These are phyloP conservation scores for Hansenula lynferdii DNA, from an alignment of 1,139 yeast genomes.

Conservation along the genomic window DNA sequence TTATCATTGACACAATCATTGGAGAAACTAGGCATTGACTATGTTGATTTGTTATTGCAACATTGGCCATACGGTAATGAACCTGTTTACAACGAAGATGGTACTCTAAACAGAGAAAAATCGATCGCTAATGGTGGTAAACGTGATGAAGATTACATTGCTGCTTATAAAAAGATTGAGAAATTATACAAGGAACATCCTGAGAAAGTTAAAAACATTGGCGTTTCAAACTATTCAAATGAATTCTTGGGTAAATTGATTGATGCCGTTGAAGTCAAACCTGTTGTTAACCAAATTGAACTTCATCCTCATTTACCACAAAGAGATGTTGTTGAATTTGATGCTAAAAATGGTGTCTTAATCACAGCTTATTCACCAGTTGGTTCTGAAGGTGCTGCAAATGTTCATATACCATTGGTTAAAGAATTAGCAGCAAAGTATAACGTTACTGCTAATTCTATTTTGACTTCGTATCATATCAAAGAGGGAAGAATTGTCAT, in stretches of 20 bases:
- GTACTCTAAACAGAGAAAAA: conserved; percentile 5
- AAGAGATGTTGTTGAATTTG: conserved; percentile 38
- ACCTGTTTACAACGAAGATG: conserved; percentile 36
- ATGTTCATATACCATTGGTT: conserved; percentile 38
- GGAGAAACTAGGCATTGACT: conserved; percentile 42
- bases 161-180: conserved; percentile 43
- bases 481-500: conserved; percentile 46
- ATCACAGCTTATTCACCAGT: conserved; percentile 60
- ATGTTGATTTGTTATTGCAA: conserved; percentile 51
- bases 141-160: conserved; percentile 30
- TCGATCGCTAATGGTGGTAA: not conserved
- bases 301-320: conserved; percentile 56
- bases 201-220: conserved; percentile 46
- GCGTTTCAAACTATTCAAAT: conserved; percentile 53
- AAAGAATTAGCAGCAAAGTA: conserved; percentile 40
- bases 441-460: conserved; percentile 39
- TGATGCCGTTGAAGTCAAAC: conserved; percentile 37
- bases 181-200: conserved; percentile 33
- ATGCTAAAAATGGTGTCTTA: conserved; percentile 36
- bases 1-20: conserved; percentile 33
- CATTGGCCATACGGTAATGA: conserved; percentile 55
- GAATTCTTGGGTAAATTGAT: conserved; percentile 41
- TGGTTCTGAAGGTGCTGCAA: conserved; percentile 51
- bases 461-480: conserved; percentile 50
- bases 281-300: conserved; percentile 54